These are phyloP conservation scores for Pisolithus thermaeus DNA, from an alignment of 1,284 basidiomycete species.

Conservation along the genomic window DNA sequence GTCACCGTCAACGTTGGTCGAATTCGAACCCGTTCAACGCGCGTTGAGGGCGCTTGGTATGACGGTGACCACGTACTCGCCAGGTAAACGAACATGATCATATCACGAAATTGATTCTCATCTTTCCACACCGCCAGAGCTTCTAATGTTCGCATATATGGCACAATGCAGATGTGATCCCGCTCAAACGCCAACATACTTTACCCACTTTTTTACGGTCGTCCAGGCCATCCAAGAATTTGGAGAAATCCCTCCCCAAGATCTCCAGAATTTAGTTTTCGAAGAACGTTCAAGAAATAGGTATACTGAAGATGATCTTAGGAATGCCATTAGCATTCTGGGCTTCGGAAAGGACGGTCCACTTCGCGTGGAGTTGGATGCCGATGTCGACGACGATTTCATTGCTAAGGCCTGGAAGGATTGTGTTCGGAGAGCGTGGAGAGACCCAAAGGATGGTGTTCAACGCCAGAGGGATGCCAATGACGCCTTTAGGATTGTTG, in stretches of 20 bases:
- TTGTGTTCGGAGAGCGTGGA: slow-evolving; percentile 57
- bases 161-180: slow-evolving; percentile 77
- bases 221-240: slow-evolving; percentile 42
- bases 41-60: slow-evolving; percentile 52
- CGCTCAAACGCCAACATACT: slow-evolving; percentile 52
- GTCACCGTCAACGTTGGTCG: slow-evolving; percentile 36
- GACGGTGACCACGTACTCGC: slow-evolving; percentile 57
- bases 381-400: slow-evolving; percentile 64
- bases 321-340: slow-evolving; percentile 41
- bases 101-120: not conserved
- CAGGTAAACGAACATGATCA: slow-evolving; percentile 37
- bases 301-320: slow-evolving; percentile 52
- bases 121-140: slow-evolving; percentile 36
- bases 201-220: slow-evolving; percentile 50
- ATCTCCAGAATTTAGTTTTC: slow-evolving; percentile 50
- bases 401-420: slow-evolving; percentile 64
- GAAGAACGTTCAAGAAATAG: slow-evolving; percentile 59
- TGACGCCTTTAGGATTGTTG: slow-evolving; percentile 60
- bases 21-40: slow-evolving; percentile 32
- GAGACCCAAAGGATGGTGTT: slow-evolving; percentile 39
- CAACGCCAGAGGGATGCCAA: slow-evolving; percentile 46
- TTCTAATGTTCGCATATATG: slow-evolving; percentile 68
- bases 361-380: slow-evolving; percentile 57
- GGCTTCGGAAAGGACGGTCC: slow-evolving; percentile 61
- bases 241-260: slow-evolving; percentile 35